Evolutionary conservation across 1,139 yeast genomes (phyloP), one percentile per base, ranked within the genome.

Genomic region (Zygoascus sp.): DNA sequence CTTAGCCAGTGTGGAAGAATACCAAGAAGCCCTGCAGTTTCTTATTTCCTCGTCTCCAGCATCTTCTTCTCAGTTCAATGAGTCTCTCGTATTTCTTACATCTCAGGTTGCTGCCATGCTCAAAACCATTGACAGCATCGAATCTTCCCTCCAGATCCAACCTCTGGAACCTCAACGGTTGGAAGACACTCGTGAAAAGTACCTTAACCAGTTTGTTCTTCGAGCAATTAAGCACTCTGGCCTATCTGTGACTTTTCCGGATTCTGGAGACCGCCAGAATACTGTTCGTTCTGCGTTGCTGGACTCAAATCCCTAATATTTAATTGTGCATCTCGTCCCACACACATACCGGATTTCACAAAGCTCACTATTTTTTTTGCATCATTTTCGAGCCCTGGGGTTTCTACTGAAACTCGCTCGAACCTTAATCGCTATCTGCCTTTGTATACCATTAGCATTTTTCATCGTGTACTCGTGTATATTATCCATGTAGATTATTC

Each of bases 61-160:
- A 4, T 32, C 37, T 9, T 35, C 39, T 4, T 32, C 32, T 41
- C 44, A 32, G 34, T 58, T 80, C 20, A 73, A 73, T 50, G 84
- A 81, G 46, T 76, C 79, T 2, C 60, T 78, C 22, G 69, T 70
- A 54, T 80, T 69, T 32, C 63, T 77, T 44, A 62, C 74, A 0
- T 59, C 62, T 1, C 76, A 74, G 36, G 51, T 53, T 2, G 36
- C 45, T 1, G 49, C 50, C 15, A 48, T 56, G 47, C 45, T 52
- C 27, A 32, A 49, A 11, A 40, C 25, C 13, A 40, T 40, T 20
- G 36, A 40, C 11, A 30, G 15, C 17, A 40, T 40, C 5, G 43
- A 40, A 21, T 7, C 13, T 5, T 35, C 39, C 15, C 16, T 30
- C 11, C 41, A 35, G 35, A 36, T 47, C 40, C 47, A 52, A 32